Evolutionary conservation across 108 stramenopile genomes (phyloP).

Genomic region (Tribonema minus): DNA sequence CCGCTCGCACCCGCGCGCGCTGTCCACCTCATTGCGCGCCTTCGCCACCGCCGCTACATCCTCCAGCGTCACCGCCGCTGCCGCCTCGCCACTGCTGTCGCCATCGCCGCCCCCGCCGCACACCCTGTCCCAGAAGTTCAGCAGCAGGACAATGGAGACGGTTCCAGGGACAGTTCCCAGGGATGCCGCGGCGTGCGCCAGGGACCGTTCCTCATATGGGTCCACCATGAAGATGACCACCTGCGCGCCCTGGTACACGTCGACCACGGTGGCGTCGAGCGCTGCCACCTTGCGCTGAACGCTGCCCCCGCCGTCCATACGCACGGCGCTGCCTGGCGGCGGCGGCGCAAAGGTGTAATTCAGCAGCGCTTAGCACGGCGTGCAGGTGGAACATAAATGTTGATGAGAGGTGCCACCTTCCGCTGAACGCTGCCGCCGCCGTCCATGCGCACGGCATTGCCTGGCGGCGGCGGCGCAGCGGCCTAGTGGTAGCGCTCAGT

Average conservation of each 20-base stretch:
- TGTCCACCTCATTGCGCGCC: constrained; percentile 3
- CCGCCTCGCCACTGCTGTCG: neutral
- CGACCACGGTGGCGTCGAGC: constrained; percentile 36
- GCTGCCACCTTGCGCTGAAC: constrained; percentile 26
- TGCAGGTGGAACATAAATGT: too few species aligned
- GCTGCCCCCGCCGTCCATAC: too few species aligned
- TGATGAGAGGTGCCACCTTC: too few species aligned
- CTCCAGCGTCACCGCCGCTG: constrained; percentile 5
- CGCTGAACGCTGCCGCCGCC: too few species aligned
- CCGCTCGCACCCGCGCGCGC: constrained; percentile 8
- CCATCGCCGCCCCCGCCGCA: neutral
- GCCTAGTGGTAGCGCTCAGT: too few species aligned
- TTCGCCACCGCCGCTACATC: neutral
- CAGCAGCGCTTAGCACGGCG: too few species aligned
- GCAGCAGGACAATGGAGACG: neutral
- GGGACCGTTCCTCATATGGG: too few species aligned
- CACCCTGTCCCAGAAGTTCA: neutral
- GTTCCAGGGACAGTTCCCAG: neutral
- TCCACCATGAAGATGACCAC: constrained; percentile 41
- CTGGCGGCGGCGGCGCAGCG: too few species aligned
- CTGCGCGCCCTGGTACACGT: constrained; percentile 40
- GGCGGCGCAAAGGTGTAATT: too few species aligned
- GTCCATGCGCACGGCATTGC: too few species aligned
- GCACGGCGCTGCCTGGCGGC: too few species aligned
- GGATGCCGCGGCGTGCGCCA: too few species aligned